Conservation (phyloP, 192 early-diverging fungal genomes). For the Cladochytrium replicatum region DNA sequence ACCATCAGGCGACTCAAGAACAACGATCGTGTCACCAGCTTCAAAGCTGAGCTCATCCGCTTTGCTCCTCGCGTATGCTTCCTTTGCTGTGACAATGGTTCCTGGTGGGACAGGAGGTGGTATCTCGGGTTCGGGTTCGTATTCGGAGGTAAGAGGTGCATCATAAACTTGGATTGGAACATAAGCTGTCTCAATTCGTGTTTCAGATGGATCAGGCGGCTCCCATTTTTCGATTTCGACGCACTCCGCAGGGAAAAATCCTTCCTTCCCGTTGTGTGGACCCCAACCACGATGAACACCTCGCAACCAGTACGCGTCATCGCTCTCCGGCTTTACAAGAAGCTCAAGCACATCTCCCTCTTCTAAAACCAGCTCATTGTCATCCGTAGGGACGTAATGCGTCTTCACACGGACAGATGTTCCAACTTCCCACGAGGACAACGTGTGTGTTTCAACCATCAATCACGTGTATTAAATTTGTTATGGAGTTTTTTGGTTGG, state of each 20-base stretch:
- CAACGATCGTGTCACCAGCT: slow-evolving; percentile 30
- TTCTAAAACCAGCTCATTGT: slow-evolving; percentile 33
- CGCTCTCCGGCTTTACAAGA: slow-evolving; percentile 15
- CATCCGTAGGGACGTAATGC: too few species aligned
- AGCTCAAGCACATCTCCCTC: slow-evolving; percentile 36
- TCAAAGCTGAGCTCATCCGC: slow-evolving; percentile 41
- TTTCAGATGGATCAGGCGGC: neutral
- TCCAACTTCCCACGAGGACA: too few species aligned
- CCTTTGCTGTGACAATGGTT: slow-evolving; percentile 25
- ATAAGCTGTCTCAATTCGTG: neutral
- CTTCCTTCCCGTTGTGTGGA: slow-evolving; percentile 30
- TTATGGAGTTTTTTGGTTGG: too few species aligned
- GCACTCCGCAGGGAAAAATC: slow-evolving; percentile 33
- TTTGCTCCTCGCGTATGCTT: slow-evolving; percentile 26
- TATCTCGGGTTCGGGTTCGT: neutral
- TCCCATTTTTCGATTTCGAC: slow-evolving; percentile 36
- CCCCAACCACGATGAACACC: slow-evolving; percentile 37
- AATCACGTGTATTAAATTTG: too few species aligned
- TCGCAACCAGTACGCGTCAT: slow-evolving; percentile 31
- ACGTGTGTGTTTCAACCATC: too few species aligned
- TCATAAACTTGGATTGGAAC: neutral
- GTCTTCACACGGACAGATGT: too few species aligned
- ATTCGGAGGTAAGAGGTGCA: neutral
- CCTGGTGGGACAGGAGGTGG: slow-evolving; percentile 29
- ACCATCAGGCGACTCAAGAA: slow-evolving; percentile 41